phyloP scores from a whole-genome alignment of 805 yeast genomes.

The Candida glaebosa region DNA sequence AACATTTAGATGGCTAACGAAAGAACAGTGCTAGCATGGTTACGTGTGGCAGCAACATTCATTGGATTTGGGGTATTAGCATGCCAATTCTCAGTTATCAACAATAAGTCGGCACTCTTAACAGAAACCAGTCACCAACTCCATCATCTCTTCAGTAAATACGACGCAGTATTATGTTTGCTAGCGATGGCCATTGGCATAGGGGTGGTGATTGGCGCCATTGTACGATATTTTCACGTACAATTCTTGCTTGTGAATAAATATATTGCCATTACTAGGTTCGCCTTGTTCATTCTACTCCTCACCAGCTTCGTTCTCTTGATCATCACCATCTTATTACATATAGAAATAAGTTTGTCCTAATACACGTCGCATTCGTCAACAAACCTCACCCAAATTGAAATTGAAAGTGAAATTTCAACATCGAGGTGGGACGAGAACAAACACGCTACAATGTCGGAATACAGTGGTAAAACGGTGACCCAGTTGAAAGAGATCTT shows the following conservation, averaged over 20 bases:
- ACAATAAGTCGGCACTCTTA: neutral
- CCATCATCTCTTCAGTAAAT: neutral
- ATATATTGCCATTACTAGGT: slow-evolving; percentile 22
- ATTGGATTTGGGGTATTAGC: slow-evolving; percentile 18
- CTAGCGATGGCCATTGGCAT: slow-evolving; percentile 16
- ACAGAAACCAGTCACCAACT: neutral
- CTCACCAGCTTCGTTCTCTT: slow-evolving; percentile 16
- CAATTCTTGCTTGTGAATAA: slow-evolving; percentile 19
- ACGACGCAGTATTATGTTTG: neutral
- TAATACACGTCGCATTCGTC: neutral
- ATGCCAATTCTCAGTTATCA: neutral
- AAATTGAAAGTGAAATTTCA: neutral
- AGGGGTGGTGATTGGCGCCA: slow-evolving; percentile 19
- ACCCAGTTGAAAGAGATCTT: slow-evolving; percentile 79
- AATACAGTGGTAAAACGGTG: slow-evolving; percentile 67
- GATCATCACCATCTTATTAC: slow-evolving; percentile 17
- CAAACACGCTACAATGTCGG: slow-evolving; percentile 36
- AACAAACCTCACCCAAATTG: slow-evolving; percentile 2
- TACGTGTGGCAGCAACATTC: slow-evolving; percentile 21
- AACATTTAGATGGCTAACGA: slow-evolving; percentile 30
- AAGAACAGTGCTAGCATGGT: slow-evolving; percentile 30
- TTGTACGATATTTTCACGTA: slow-evolving; percentile 21
- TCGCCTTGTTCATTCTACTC: slow-evolving; percentile 16
- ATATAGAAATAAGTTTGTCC: slow-evolving; percentile 11
- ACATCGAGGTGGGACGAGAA: too few species aligned